These are phyloP conservation scores for Salinomyces thailandicus DNA, from an alignment of 2,329 filamentous ascomycete genomes.

Conservation along the genomic window DNA sequence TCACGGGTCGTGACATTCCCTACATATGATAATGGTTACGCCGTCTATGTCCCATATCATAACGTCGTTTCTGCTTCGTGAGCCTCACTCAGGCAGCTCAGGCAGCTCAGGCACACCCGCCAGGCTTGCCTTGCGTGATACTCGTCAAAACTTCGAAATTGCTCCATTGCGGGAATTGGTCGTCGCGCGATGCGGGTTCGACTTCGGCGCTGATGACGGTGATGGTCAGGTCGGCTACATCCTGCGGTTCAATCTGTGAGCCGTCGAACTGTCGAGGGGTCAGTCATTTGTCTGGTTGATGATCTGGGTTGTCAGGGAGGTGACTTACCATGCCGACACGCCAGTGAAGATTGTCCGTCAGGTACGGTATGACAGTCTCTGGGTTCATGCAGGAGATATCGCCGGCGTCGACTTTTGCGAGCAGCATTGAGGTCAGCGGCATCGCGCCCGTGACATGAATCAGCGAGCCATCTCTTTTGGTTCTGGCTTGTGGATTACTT, in stretches of 20 bases:
- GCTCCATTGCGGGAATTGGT: conserved; percentile 30
- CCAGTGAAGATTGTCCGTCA: conserved; percentile 26
- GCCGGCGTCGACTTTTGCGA: conserved; percentile 24
- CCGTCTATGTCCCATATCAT: no score
- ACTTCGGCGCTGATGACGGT: conserved; percentile 31
- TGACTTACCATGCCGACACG: conserved; percentile 21
- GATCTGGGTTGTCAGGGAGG: background rate
- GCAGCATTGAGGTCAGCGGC: conserved; percentile 35
- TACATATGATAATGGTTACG: no score
- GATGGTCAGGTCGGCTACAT: conserved; percentile 30
- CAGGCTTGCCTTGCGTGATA: conserved; percentile 12
- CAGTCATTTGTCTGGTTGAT: no score
- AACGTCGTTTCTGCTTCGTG: no score
- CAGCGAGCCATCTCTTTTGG: conserved; percentile 6
- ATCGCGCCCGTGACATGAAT: conserved; percentile 32
- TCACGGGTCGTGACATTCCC: no score
- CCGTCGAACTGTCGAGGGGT: conserved; percentile 32
- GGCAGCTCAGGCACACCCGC: conserved; percentile 9
- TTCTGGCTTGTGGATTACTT: conserved; percentile 6
- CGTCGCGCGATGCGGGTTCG: conserved; percentile 24
- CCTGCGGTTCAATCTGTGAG: conserved; percentile 22
- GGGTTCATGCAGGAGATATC: conserved; percentile 25
- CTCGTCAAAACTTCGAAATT: conserved; percentile 16
- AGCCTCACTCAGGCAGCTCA: no score
- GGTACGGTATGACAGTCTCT: conserved; percentile 20